A percentile compares a stretch with the other conserved stretches of the same genome.
These are phyloP conservation scores for Ramaria sp. DNA, from an alignment of 768 basidiomycete species.

Conservation along the genomic window DNA sequence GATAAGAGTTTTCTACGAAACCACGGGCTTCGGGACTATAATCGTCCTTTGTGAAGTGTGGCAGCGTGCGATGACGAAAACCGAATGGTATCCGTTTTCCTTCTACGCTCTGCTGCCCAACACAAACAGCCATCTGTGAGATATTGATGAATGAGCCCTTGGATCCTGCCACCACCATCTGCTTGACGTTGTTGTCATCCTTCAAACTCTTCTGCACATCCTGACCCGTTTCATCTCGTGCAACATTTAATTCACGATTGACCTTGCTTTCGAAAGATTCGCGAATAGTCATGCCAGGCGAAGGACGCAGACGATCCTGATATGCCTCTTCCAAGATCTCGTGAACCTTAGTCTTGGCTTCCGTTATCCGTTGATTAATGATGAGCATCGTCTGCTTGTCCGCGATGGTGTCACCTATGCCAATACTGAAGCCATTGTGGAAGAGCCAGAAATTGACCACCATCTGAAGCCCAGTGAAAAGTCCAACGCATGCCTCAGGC, in stretches of 20 bases:
- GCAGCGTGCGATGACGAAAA: constrained; percentile 91
- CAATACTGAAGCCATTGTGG: constrained; percentile 98
- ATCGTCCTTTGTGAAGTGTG: constrained; percentile 98
- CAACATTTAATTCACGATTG: constrained; percentile 83
- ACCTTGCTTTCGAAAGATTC: constrained; percentile 95
- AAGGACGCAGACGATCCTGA: constrained; percentile 77
- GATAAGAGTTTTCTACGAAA: constrained; percentile 97
- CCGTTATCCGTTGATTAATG: constrained; percentile 74
- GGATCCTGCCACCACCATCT: constrained; percentile 99
- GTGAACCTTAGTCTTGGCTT: constrained; percentile 72
- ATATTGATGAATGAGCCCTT: constrained; percentile 99
- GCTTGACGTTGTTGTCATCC: constrained; percentile 99
- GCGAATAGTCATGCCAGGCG: constrained; percentile 98
- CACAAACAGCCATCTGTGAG: constrained; percentile 99
- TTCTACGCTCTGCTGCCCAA: constrained; percentile 97
- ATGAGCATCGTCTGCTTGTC: constrained; percentile 78
- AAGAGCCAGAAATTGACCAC: constrained; percentile 98
- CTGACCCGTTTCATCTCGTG: constrained; percentile 92
- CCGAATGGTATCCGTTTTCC: constrained; percentile 98
- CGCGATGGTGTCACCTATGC: constrained; percentile 97
- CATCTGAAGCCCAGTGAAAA: constrained; percentile 90
- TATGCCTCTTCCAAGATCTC: constrained; percentile 73
- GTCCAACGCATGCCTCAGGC: constrained; percentile 76
- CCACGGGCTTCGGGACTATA: constrained; percentile 97
- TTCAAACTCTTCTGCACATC: constrained; percentile 96